phyloP scores from a whole-genome alignment of 2,329 filamentous ascomycete genomes.

The Penicillium sp. region DNA sequence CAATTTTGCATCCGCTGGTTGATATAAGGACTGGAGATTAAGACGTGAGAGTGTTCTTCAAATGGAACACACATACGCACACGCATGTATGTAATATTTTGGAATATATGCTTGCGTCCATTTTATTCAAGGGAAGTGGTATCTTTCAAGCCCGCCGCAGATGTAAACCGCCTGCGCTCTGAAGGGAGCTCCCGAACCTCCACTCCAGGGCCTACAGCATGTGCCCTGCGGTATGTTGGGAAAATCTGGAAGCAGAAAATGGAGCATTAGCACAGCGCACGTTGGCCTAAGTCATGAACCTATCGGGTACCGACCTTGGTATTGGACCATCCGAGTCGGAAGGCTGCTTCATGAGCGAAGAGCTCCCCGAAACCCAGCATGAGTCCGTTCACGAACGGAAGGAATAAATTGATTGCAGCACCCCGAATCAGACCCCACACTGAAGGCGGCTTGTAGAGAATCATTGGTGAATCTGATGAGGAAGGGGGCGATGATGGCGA shows the following conservation, averaged over 20 bases:
- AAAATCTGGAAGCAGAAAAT: slow-evolving; percentile 44
- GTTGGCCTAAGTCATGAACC: not conserved
- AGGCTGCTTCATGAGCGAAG: slow-evolving; percentile 93
- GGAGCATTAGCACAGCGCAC: not conserved
- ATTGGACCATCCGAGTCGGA: slow-evolving; percentile 83
- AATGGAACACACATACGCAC: not conserved
- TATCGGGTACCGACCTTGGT: slow-evolving; percentile 65
- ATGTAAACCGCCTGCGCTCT: slow-evolving; percentile 43
- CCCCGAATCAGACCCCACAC: slow-evolving; percentile 79
- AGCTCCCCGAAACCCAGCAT: slow-evolving; percentile 98
- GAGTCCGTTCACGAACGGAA: slow-evolving; percentile 95
- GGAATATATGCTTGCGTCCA: too few relatives aligned
- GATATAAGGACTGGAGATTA: not conserved
- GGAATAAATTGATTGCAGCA: slow-evolving; percentile 87
- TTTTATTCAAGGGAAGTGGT: slow-evolving; percentile 62
- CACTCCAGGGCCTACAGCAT: slow-evolving; percentile 72
- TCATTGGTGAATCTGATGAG: slow-evolving; percentile 34
- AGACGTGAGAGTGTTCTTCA: not conserved
- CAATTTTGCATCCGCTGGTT: slow-evolving; percentile 10
- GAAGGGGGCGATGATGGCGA: slow-evolving; percentile 30
- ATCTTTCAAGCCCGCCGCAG: slow-evolving; percentile 54
- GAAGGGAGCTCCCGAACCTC: slow-evolving; percentile 66
- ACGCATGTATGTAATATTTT: too few relatives aligned
- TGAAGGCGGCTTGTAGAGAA: slow-evolving; percentile 80
- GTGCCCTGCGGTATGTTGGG: slow-evolving; percentile 54